A percentile compares a stretch with the other conserved stretches of the same genome.
Conservation (phyloP, 1,284 basidiomycete genomes). For the Pisolithus thermaeus region DNA sequence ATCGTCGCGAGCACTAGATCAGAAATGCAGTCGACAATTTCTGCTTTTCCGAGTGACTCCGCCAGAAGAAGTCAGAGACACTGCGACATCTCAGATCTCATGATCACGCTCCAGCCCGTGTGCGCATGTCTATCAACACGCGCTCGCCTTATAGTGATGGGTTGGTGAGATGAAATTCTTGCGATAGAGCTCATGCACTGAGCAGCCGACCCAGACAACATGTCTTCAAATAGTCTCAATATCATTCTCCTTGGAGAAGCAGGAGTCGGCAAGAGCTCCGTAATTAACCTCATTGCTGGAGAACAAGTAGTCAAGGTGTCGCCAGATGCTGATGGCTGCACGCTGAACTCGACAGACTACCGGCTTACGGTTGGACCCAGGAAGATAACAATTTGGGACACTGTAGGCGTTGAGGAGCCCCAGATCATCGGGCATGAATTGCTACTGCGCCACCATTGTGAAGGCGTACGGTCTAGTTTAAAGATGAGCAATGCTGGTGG, state of each 20-base stretch:
- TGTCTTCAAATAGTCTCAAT: conserved; percentile 2
- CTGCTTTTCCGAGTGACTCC: too few relatives aligned
- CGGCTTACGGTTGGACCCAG: background rate
- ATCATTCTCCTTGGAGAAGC: conserved; percentile 9
- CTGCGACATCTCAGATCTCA: too few relatives aligned
- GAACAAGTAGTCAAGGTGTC: background rate
- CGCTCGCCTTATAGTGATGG: background rate
- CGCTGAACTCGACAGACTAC: conserved; percentile 6
- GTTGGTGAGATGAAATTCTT: background rate
- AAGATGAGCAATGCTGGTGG: conserved; percentile 16
- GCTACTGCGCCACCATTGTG: conserved; percentile 22
- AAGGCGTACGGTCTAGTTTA: conserved; percentile 24
- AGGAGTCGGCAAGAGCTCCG: conserved; percentile 10
- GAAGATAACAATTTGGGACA: conserved; percentile 16
- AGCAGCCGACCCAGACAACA: background rate
- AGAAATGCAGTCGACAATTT: too few relatives aligned
- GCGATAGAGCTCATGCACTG: background rate
- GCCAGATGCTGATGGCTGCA: conserved; percentile 2
- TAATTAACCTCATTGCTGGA: conserved; percentile 10
- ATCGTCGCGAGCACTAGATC: too few relatives aligned
- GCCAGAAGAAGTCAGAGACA: too few relatives aligned
- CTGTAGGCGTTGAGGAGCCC: conserved; percentile 30
- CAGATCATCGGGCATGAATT: conserved; percentile 10
- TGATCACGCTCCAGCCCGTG: background rate
- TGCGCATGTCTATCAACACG: background rate